Evolutionary conservation across 352 stramenopile species (phyloP).

Genomic region (Globisporangium megalacanthum): DNA sequence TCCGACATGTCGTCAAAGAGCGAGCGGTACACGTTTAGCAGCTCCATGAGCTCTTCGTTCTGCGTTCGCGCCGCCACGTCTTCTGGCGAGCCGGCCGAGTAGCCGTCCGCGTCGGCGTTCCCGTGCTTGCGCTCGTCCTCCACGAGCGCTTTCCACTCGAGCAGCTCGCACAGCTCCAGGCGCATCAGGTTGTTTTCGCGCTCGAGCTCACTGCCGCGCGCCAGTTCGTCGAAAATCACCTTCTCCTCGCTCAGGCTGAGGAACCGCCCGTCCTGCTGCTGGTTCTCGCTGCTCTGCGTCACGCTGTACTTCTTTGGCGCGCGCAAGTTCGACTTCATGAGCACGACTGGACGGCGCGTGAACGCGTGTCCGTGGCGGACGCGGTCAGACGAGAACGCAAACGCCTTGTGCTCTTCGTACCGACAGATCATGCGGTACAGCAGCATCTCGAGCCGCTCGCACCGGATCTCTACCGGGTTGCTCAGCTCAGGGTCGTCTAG

Average conservation of each 20-base stretch:
- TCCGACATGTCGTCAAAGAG: slow-evolving; percentile 58
- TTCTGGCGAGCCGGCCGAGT: slow-evolving; percentile 6
- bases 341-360: slow-evolving; percentile 8
- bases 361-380: slow-evolving; percentile 14
- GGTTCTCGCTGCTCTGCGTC: slow-evolving; percentile 29
- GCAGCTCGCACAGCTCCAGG: slow-evolving; percentile 55
- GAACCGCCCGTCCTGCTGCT: slow-evolving; percentile 20
- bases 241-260: slow-evolving; percentile 24
- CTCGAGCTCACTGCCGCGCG: slow-evolving; percentile 42
- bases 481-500: slow-evolving; percentile 28
- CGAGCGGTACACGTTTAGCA: slow-evolving; percentile 65
- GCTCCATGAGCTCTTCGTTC: slow-evolving; percentile 45
- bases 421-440: slow-evolving; percentile 84
- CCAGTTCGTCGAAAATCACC: slow-evolving; percentile 35
- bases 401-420: slow-evolving; percentile 77
- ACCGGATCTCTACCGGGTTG: slow-evolving; percentile 45
- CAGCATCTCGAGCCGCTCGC: slow-evolving; percentile 73
- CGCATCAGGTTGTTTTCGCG: slow-evolving; percentile 66
- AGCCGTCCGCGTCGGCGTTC: slow-evolving; percentile 19
- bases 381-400: slow-evolving; percentile 47
- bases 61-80: slow-evolving; percentile 12
- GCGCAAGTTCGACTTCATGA: slow-evolving; percentile 30
- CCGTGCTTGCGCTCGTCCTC: slow-evolving; percentile 36
- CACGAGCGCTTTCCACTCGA: slow-evolving; percentile 70
- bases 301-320: slow-evolving; percentile 47